A percentile compares a stretch with the other conserved stretches of the same genome.
Conservation (phyloP, 2,329 filamentous ascomycete species). For the Pezicula radicicola region DNA sequence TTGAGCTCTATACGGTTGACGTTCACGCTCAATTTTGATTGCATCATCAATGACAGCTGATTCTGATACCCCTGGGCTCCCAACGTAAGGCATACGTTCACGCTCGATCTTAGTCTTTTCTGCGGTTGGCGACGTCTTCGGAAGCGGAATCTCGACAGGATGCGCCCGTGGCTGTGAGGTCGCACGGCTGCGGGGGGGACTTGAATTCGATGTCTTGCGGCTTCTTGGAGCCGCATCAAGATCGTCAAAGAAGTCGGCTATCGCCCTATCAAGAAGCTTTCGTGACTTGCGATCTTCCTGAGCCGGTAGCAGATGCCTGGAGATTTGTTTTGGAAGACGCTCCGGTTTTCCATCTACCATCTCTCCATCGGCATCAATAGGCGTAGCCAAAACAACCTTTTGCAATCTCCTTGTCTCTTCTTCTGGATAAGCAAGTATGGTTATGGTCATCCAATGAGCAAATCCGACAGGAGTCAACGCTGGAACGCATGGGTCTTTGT, state of each 20-base stretch:
- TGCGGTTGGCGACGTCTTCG: conserved; percentile 16
- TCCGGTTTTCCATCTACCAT: conserved; percentile 64
- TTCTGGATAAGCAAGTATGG: conserved; percentile 74
- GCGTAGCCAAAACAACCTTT: conserved; percentile 65
- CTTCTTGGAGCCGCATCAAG: conserved; percentile 43
- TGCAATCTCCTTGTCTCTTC: conserved; percentile 69
- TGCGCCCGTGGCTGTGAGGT: conserved; percentile 14
- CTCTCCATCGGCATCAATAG: conserved; percentile 54
- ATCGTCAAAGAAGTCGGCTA: conserved; percentile 44
- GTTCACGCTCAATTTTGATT: conserved; percentile 59
- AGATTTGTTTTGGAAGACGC: conserved; percentile 75
- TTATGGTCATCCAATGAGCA: conserved; percentile 66
- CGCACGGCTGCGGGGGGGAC: conserved; percentile 18
- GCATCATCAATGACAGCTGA: conserved; percentile 38
- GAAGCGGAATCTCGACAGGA: conserved; percentile 21
- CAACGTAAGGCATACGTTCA: conserved; percentile 34
- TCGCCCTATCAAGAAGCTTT: conserved; percentile 56
- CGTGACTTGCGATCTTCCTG: conserved; percentile 53
- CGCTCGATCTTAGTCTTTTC: conserved; percentile 27
- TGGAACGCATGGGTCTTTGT: conserved; percentile 55
- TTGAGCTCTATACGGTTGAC: conserved; percentile 60
- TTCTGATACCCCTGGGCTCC: conserved; percentile 27
- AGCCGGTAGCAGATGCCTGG: conserved; percentile 67
- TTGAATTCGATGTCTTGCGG: conserved; percentile 26
- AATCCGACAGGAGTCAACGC: conserved; percentile 67